Evolutionary conservation across 441 rosid genomes (phyloP).

Genomic region (Jatropha podagrica): DNA sequence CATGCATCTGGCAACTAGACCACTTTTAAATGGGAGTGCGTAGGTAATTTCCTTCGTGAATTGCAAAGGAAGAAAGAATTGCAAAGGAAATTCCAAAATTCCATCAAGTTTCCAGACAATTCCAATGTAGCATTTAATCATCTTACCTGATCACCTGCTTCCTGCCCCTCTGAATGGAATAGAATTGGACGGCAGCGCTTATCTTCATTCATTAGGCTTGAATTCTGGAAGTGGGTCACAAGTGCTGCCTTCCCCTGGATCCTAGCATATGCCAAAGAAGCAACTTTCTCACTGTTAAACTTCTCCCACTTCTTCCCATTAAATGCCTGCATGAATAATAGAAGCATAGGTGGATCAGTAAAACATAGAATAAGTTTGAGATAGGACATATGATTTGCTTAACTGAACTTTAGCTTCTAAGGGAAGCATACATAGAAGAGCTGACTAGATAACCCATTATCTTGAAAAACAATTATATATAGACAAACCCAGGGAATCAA

Average conservation of each 20-base stretch:
- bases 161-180: conserved; percentile 65
- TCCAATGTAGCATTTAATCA: conserved; percentile 35
- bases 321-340: conserved; percentile 56
- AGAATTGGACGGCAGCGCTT: conserved; percentile 97
- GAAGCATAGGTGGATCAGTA: conserved; percentile 17
- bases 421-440: neutral
- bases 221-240: conserved; percentile 95
- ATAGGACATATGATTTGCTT: neutral
- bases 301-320: conserved; percentile 99
- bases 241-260: conserved; percentile 96
- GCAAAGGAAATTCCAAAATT: neutral
- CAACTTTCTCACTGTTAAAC: conserved; percentile 98
- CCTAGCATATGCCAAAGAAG: conserved; percentile 94
- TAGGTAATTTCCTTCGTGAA: neutral
- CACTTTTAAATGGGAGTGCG: neutral
- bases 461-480: neutral
- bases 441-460: neutral
- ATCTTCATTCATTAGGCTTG: conserved; percentile 99
- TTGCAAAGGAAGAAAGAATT: neutral
- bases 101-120: neutral
- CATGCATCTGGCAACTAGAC: neutral
- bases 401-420: neutral
- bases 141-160: conserved; percentile 71
- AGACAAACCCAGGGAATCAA: neutral
- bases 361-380: neutral